These are phyloP conservation scores for Achaetomiella virescens DNA, from an alignment of 495 filamentous ascomycete species.

Conservation along the genomic window DNA sequence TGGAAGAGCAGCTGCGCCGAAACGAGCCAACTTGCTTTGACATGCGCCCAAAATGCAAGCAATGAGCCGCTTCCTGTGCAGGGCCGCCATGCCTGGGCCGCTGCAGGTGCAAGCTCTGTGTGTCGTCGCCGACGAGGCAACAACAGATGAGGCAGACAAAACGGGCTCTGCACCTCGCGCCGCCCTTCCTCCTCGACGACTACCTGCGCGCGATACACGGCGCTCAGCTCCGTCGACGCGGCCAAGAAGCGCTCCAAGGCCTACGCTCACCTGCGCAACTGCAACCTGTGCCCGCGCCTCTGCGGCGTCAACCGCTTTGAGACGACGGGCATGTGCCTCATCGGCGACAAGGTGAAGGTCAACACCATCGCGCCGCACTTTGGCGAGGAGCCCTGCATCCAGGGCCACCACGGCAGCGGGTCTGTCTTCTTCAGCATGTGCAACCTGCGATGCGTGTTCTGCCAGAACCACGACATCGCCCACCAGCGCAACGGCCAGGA, in stretches of 20 bases:
- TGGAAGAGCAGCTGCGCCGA: too few species aligned
- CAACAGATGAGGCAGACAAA: too few species aligned
- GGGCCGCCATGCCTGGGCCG: too few species aligned
- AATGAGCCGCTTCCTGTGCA: too few species aligned
- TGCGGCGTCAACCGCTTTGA: conserved; percentile 71
- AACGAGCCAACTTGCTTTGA: too few species aligned
- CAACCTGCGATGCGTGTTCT: conserved; percentile 73
- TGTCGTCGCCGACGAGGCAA: too few species aligned
- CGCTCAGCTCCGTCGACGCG: conserved; percentile 52
- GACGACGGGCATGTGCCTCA: conserved; percentile 65
- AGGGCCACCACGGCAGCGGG: conserved; percentile 67
- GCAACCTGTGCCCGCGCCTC: conserved; percentile 68
- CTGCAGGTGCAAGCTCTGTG: too few species aligned
- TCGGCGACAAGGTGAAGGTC: conserved; percentile 64
- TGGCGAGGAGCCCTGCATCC: conserved; percentile 60
- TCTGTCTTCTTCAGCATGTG: conserved; percentile 70
- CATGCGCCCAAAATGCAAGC: too few species aligned
- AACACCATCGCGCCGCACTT: conserved; percentile 74
- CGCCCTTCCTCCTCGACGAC: conserved; percentile 68
- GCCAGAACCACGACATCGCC: conserved; percentile 76
- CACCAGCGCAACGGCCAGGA: conserved; percentile 68
- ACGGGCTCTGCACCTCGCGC: conserved; percentile 68
- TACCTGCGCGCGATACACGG: conserved; percentile 62
- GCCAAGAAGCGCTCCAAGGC: conserved; percentile 60
- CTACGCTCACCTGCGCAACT: conserved; percentile 62